Evolutionary conservation across 2,329 filamentous ascomycete genomes (phyloP).

Genomic region (Penicillium griseofulvum): DNA sequence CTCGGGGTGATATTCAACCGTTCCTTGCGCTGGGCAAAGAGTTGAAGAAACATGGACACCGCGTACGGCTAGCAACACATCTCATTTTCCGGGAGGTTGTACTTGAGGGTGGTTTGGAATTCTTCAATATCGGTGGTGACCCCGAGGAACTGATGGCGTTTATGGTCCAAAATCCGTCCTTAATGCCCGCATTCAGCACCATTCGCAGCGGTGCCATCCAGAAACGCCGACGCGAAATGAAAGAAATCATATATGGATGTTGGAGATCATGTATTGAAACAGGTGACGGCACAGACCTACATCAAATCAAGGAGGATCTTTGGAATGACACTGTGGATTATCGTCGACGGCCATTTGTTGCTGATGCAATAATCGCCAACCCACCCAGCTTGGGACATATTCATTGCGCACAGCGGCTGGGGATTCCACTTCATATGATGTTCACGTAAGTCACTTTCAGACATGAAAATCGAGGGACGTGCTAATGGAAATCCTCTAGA

Average conservation of each 20-base stretch:
- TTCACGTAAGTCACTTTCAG: slow-evolving; percentile 64
- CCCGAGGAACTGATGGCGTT: slow-evolving; percentile 77
- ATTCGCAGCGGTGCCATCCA: slow-evolving; percentile 74
- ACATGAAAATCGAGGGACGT: background rate
- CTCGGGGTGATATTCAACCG: slow-evolving; percentile 72
- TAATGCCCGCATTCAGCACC: slow-evolving; percentile 78
- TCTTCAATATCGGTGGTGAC: slow-evolving; percentile 72
- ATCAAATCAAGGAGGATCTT: slow-evolving; percentile 51
- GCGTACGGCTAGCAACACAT: slow-evolving; percentile 74
- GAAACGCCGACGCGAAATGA: slow-evolving; percentile 72
- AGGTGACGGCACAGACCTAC: slow-evolving; percentile 61
- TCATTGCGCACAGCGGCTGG: slow-evolving; percentile 75
- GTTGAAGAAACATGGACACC: slow-evolving; percentile 66
- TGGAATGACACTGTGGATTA: slow-evolving; percentile 39
- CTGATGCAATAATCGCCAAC: slow-evolving; percentile 84
- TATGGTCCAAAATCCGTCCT: slow-evolving; percentile 83
- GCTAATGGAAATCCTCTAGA: slow-evolving; percentile 33
- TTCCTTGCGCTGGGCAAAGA: slow-evolving; percentile 69
- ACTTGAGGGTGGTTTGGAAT: slow-evolving; percentile 69
- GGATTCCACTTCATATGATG: slow-evolving; percentile 79
- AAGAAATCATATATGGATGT: slow-evolving; percentile 75
- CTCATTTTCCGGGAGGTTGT: slow-evolving; percentile 66
- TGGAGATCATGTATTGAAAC: slow-evolving; percentile 84
- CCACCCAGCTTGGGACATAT: slow-evolving; percentile 75
- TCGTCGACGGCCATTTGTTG: slow-evolving; percentile 67